Evolutionary conservation across 2,329 filamentous ascomycete genomes (phyloP).

Genomic region (Torrubiella hemipterigena): DNA sequence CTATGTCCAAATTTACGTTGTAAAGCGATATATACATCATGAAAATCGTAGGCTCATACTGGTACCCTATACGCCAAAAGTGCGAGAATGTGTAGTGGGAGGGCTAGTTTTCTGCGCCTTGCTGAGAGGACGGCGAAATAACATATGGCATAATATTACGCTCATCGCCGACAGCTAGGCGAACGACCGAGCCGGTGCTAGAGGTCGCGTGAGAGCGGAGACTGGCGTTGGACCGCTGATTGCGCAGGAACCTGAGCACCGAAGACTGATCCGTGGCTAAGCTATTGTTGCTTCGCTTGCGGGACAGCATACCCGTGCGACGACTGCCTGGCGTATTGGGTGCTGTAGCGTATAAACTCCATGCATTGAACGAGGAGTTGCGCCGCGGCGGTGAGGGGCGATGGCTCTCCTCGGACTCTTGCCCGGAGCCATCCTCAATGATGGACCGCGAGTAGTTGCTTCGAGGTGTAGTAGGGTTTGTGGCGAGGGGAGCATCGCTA

Average conservation of each 20-base stretch:
- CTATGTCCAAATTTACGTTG: no score
- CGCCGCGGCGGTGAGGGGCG: constrained; percentile 17
- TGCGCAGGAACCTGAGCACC: no score
- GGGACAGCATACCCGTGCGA: constrained; percentile 21
- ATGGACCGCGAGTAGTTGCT: constrained; percentile 15
- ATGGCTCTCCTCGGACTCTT: constrained; percentile 3
- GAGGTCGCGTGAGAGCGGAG: constrained; percentile 23
- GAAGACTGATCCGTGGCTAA: constrained; percentile 26
- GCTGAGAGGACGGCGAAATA: no score
- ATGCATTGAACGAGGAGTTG: constrained; percentile 29
- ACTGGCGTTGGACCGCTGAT: constrained; percentile 26
- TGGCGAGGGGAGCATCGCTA: constrained; percentile 30
- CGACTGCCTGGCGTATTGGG: constrained; percentile 40
- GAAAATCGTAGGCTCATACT: no score
- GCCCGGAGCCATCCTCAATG: constrained; percentile 19
- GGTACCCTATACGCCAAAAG: no score
- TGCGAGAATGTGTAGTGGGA: no score
- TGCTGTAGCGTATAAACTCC: constrained; percentile 36
- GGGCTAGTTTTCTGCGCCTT: no score
- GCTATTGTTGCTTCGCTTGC: constrained; percentile 22
- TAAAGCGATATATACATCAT: no score
- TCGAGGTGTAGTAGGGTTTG: constrained; percentile 27
- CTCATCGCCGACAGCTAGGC: constrained; percentile 28
- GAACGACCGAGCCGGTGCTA: constrained; percentile 32
- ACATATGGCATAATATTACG: constrained; percentile 22